Conservation (phyloP, 2,329 filamentous ascomycete species). For the Orbilia javanica region DNA sequence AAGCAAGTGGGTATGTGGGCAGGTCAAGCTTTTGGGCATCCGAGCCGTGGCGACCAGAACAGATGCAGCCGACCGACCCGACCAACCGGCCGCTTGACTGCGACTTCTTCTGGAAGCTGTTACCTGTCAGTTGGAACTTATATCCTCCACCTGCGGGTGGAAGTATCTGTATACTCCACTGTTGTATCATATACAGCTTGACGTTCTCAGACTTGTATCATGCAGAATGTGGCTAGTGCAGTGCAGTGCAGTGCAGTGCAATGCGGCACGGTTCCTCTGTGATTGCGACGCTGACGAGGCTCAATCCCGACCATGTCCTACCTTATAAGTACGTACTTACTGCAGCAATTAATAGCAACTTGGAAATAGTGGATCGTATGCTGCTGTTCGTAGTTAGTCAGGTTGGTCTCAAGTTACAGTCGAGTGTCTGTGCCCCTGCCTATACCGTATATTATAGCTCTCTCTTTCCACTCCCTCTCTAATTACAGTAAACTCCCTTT, state of each 20-base stretch:
- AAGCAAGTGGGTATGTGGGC: not conserved
- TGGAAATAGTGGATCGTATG: not conserved
- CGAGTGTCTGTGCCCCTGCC: slow-evolving; percentile 11
- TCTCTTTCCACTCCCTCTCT: not conserved
- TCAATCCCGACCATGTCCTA: too few species aligned
- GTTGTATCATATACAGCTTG: not conserved
- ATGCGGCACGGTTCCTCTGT: not conserved
- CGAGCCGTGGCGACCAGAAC: slow-evolving; percentile 12
- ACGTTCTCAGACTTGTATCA: too few species aligned
- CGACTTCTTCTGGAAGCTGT: slow-evolving; percentile 18
- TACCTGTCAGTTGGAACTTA: slow-evolving; percentile 1
- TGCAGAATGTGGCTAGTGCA: not conserved
- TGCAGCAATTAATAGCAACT: too few species aligned
- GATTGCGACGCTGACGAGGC: slow-evolving; percentile 18
- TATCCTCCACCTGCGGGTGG: too few species aligned
- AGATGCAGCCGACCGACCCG: slow-evolving; percentile 17
- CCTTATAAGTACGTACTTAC: too few species aligned
- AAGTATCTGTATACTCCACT: not conserved
- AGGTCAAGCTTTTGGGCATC: not conserved
- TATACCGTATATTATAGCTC: not conserved
- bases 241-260: not conserved
- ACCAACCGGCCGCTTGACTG: too few species aligned
- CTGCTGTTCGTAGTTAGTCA: too few species aligned
- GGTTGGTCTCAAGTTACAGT: too few species aligned
- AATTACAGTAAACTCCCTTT: not conserved